Percentiles rank a stretch among this genome's conserved stretches.
phyloP scores from a whole-genome alignment of 1,139 yeast species.

The Casaregolazyma suthepensis region DNA sequence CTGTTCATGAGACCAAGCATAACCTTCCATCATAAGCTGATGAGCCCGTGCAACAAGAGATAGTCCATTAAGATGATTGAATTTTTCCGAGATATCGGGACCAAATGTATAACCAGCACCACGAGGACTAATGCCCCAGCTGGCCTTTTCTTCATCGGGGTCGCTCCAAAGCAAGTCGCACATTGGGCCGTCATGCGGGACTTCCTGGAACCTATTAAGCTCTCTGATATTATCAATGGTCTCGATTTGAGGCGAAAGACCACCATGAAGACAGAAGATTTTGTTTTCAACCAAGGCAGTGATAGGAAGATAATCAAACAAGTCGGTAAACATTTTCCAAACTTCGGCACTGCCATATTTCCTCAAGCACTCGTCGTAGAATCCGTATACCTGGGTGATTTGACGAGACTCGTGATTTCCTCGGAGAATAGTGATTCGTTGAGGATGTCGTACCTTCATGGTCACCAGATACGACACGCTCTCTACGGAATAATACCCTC shows the following conservation, averaged over 20 bases:
- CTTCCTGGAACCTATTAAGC: slow-evolving; percentile 87
- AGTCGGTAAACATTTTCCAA: slow-evolving; percentile 73
- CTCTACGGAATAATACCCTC: slow-evolving; percentile 95
- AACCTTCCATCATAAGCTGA: slow-evolving; percentile 98
- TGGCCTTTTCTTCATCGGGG: slow-evolving; percentile 86
- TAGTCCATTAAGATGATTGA: slow-evolving; percentile 72
- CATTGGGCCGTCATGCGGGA: slow-evolving; percentile 99
- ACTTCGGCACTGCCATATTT: slow-evolving; percentile 95
- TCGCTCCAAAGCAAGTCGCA: slow-evolving; percentile 97
- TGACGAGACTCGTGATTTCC: slow-evolving; percentile 98
- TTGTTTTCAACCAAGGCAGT: slow-evolving; percentile 84
- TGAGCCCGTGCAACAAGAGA: slow-evolving; percentile 94
- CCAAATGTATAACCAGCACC: slow-evolving; percentile 98
- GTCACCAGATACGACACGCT: slow-evolving; percentile 72
- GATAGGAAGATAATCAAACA: slow-evolving; percentile 89
- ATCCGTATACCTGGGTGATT: slow-evolving; percentile 96
- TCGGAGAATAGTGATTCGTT: slow-evolving; percentile 83
- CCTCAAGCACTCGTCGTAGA: slow-evolving; percentile 93
- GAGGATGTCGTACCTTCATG: slow-evolving; percentile 88
- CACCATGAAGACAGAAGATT: slow-evolving; percentile 95
- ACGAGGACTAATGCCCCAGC: slow-evolving; percentile 97
- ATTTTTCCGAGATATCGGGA: slow-evolving; percentile 76
- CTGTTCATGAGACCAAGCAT: slow-evolving; percentile 49
- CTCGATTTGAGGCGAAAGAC: slow-evolving; percentile 88
- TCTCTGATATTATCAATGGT: slow-evolving; percentile 83